phyloP scores from a whole-genome alignment of 805 yeast genomes.

The Tetrapisispora phaffii region DNA sequence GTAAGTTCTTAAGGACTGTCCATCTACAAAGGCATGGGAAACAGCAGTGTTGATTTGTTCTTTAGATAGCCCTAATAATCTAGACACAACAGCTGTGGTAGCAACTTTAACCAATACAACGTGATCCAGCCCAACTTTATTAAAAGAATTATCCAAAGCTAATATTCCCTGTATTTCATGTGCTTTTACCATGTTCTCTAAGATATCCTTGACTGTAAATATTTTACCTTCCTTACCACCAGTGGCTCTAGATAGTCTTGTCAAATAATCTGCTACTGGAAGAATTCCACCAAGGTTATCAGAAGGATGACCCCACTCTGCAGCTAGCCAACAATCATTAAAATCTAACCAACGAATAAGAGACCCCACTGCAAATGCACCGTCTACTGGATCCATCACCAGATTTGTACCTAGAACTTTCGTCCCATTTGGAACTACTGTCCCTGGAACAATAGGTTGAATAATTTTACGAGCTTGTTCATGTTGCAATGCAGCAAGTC shows the following conservation, averaged over 20 bases:
- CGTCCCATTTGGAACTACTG: constrained; percentile 46
- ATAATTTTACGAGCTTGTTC: constrained; percentile 39
- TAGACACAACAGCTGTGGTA: constrained; percentile 49
- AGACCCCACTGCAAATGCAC: constrained; percentile 49
- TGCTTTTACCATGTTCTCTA: constrained; percentile 51
- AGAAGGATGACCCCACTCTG: constrained; percentile 64
- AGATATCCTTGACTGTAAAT: constrained; percentile 41
- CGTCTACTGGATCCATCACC: constrained; percentile 46
- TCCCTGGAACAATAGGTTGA: constrained; percentile 51
- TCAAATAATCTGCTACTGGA: constrained; percentile 48
- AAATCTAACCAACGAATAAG: constrained; percentile 51
- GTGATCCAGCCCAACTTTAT: constrained; percentile 51
- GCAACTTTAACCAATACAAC: constrained; percentile 51
- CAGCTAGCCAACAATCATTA: constrained; percentile 58
- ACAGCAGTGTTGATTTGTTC: constrained; percentile 47
- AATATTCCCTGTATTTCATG: constrained; percentile 54
- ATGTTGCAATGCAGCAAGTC: constrained; percentile 48
- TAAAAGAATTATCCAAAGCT: constrained; percentile 52
- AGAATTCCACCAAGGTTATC: constrained; percentile 52
- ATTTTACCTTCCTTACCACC: constrained; percentile 32
- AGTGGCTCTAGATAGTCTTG: constrained; percentile 36
- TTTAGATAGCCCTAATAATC: constrained; percentile 40
- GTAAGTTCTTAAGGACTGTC: constrained; percentile 49
- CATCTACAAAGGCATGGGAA: constrained; percentile 54
- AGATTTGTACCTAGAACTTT: constrained; percentile 43